Base-by-base conservation (phyloP, 257 asterid genomes). In the Solanum chaucha region DNA sequence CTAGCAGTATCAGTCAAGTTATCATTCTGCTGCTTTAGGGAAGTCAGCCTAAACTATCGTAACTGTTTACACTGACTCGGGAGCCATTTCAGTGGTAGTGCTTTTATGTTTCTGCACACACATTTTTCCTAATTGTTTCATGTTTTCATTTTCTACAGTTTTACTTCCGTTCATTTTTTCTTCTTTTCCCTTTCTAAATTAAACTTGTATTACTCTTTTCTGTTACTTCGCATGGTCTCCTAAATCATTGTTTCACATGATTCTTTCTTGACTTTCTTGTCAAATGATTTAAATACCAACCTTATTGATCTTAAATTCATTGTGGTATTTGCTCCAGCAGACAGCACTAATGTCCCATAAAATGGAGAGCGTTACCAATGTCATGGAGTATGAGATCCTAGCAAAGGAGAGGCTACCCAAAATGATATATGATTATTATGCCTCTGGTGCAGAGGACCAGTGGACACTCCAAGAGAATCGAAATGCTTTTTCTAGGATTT, bases 391-490 rank as follows among this genome's bases (percentile, higher is more conserved):
- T 74, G 94, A 93, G 88, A 89, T 86, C 64, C 89, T 94, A 80
- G 96, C 98, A 1, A 92, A 75, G 91, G 91, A 91, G 86, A 93
- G 90, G 58, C 80, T 94, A 86, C 95, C 96, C 10, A 94, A 94
- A 89, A 93, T 94, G 94, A 92, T 94, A 77, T 94, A 91, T 40
- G 96, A 93, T 87, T 94, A 92, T 85, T 94, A 93, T 36, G 94
- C 95, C 14, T 93, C 95, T 65, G 98, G 96, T 8, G 96, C 98
- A 3, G 96, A 94, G 89, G 98, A 94, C 64, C 93, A 93, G 85
- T 94, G 98, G 98, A 93, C 96, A 83, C 98, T 94, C 55, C 90
- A 86, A 8, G 95, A 94, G 87, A 94, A 94, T 58, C 90, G 92
- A 83, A 86, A 81, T 86, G 98, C 98, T 4, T 94, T 93, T 75